Evolutionary conservation across 345 rosid species (phyloP), one percentile per base, ranked within the genome.

Genomic region (Isatis tinctoria): DNA sequence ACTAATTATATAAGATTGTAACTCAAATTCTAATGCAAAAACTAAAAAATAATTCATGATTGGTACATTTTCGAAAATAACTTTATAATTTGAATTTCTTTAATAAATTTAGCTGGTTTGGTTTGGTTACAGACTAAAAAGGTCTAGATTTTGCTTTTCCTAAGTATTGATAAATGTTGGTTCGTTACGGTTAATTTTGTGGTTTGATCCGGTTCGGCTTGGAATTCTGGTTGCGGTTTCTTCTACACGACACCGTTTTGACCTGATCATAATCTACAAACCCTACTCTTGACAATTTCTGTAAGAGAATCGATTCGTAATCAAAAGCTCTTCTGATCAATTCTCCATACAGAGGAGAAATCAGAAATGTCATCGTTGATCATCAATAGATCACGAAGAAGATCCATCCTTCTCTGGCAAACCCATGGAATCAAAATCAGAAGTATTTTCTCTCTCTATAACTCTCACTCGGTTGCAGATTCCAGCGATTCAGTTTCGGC

Each of bases 351-450:
- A 20, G 26, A 35, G 56, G 28, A 54, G 39, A 52, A 45, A 61
- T 52, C 60, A 54, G 64, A 63, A 17, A 81, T 82, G 85, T 76
- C 70, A 60, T 73, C 74, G 76, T 75, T 75, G 1, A 28, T 79
- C 26, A 58, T 63, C 73, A 83, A 39, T 58, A 60, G 76, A 67
- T 66, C 76, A 47, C 77, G 76, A 26, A 49, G 33, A 33, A 63
- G 79, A 51, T 69, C 72, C 6, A n/a, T 41, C 18, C 17, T 60
- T 39, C 16, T 60, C 62, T 60, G 39, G 56, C 45, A 44, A 67
- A 67, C n/a, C 65, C 27, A 40, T 48, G 60, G 58, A 70, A 57
- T 10, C 53, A 61, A 57, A 43, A 13, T 45, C 60, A 60, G 30
- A 52, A 65, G 53, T 36, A 14, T 49, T 1, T 6, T 52, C 24